Evolutionary conservation across 1,284 basidiomycete species (phyloP), one percentile per base, ranked within the genome.

Genomic region (Ceratobasidium papillatum): DNA sequence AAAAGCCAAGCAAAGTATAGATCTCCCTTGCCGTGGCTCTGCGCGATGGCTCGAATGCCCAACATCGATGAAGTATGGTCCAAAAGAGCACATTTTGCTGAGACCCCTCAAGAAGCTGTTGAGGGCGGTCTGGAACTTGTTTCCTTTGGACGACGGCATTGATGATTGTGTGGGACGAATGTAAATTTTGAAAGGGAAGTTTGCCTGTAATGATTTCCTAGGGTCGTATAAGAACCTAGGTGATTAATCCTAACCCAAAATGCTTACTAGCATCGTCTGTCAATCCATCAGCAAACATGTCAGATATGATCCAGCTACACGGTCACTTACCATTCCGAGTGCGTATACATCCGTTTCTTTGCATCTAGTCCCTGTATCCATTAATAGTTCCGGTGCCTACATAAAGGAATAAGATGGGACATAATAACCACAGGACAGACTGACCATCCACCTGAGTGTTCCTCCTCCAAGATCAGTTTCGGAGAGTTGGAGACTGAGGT

Each of bases 361-460:
- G 12, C 32, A 54, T 22, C 65, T n/a, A 30, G 14, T 14, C 8
- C 51, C 41, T 12, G 32, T 25, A 14, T 56, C 51, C 14, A 41
- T 43, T n/a, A 69, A 25, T 4, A 69, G 34, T 14, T 69, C 65
- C 34, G 65, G 65, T n/a, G 65, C 65, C 65, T 69, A 3, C 7
- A 22, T 5, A 38, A 32, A 8, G 32, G 41, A 14, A 34, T 19
- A n/a, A 36, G 34, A 14, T 41, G 12, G 27, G 5, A 11, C 32
- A 14, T 17, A 30, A 25, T 9, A 17, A 25, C 17, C 14, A 34
- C n/a, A 17, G 4, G 11, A 27, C 17, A 14, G 11, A 43, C 36
- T 54, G 11, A 69, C 65, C 65, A 69, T 69, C 65, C 65, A 69
- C 43, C 65, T 32, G 14, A 41, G 22, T 11, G 65, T 69, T 25